Evolutionary conservation across 306 rosid genomes (phyloP).

Genomic region (Calophaca sinica): DNA sequence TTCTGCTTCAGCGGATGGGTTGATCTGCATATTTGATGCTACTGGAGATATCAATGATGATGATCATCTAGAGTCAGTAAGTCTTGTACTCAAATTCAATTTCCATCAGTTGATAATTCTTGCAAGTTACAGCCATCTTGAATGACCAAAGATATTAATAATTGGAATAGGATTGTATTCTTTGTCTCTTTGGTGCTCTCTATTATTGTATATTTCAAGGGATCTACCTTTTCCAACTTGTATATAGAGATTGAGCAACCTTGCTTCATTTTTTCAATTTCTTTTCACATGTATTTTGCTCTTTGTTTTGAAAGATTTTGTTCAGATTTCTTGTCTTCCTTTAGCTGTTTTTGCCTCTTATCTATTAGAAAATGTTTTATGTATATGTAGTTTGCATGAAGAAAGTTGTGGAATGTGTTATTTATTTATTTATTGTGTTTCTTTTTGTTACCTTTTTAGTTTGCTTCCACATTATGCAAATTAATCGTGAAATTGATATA

Average conservation of each 20-base stretch:
- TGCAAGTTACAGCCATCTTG: constrained; percentile 41
- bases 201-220: constrained; percentile 3
- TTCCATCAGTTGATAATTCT: constrained; percentile 37
- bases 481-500: not conserved
- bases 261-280: not conserved
- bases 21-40: constrained; percentile 87
- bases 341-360: not conserved
- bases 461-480: constrained; percentile 14
- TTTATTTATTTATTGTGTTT: not conserved
- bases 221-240: constrained; percentile 1
- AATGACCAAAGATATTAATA: constrained; percentile 12
- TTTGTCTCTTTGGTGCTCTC: constrained; percentile 28
- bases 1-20: constrained; percentile 94
- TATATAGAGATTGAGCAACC: not conserved
- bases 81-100: constrained; percentile 34
- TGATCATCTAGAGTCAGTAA: constrained; percentile 87
- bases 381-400: not conserved
- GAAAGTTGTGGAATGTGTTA: not conserved
- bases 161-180: constrained; percentile 25
- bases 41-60: constrained; percentile 84
- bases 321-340: constrained; percentile 18
- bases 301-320: not conserved
- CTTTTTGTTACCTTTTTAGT: not conserved
- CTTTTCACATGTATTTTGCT: constrained; percentile 26
- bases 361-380: not conserved